phyloP scores from a whole-genome alignment of 2,329 filamentous ascomycete species.

The Ceratocystiopsis minuta region DNA sequence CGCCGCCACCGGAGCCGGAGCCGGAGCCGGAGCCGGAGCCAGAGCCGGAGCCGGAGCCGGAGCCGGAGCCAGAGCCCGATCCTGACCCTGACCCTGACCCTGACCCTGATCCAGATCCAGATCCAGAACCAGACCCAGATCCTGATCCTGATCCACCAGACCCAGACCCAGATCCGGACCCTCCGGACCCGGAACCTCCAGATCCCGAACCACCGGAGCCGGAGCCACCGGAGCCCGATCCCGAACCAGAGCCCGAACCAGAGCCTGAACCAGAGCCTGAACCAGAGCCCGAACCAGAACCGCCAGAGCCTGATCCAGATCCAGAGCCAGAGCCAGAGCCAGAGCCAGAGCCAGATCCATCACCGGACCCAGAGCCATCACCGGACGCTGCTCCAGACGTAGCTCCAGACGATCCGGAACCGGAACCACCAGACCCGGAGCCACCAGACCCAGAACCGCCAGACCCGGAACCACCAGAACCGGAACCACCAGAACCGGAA shows the following conservation, averaged over 20 bases:
- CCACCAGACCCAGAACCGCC: not conserved
- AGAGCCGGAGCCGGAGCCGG: not conserved
- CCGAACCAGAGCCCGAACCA: not conserved
- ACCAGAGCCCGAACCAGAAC: not conserved
- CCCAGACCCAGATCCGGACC: not conserved
- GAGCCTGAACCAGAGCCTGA: not conserved
- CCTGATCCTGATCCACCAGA: not conserved
- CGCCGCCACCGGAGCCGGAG: not conserved
- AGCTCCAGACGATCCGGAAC: not conserved
- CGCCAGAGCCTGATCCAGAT: not conserved
- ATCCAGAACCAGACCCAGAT: not conserved
- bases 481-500: not conserved
- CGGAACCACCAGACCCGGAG: not conserved
- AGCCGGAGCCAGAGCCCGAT: not conserved
- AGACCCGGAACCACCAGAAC: not conserved
- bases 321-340: not conserved
- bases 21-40: not conserved
- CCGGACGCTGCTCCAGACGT: not conserved
- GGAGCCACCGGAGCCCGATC: not conserved
- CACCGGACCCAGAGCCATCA: not conserved
- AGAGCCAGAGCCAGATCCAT: not conserved
- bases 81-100: not conserved
- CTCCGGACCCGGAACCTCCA: not conserved
- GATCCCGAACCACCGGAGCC: not conserved
- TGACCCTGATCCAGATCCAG: not conserved